Evolutionary conservation across 169 alveolate species (phyloP).

Genomic region (Plasmodium fragile): DNA sequence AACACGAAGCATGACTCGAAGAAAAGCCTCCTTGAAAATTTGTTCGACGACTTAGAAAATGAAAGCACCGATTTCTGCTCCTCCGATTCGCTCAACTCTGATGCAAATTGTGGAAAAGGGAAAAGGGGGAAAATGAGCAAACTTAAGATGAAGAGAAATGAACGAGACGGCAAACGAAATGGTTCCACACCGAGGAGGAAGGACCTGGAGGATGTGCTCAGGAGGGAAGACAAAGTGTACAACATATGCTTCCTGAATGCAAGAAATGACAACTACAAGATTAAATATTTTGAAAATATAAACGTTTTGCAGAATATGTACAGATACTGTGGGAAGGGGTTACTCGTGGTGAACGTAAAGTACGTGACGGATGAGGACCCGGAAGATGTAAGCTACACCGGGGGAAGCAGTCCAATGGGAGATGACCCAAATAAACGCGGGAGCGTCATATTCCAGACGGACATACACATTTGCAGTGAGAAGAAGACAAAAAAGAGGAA

Average conservation of each 20-base stretch:
- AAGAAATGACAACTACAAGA: conserved; percentile 28
- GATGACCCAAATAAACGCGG: neutral
- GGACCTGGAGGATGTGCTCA: conserved; percentile 2
- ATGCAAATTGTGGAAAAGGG: neutral
- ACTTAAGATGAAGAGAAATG: neutral
- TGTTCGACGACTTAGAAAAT: conserved; percentile 25
- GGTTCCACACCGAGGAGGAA: neutral
- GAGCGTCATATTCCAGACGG: conserved; percentile 41
- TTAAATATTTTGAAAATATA: conserved; percentile 54
- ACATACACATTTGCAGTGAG: conserved; percentile 56
- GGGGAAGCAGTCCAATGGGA: neutral
- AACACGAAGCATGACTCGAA: neutral
- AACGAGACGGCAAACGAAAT: neutral
- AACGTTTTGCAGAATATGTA: conserved; percentile 44
- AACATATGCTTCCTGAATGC: conserved; percentile 57
- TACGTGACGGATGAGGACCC: conserved; percentile 7
- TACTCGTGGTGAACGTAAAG: conserved; percentile 56
- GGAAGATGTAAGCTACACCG: neutral
- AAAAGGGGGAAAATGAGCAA: neutral
- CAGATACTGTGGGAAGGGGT: conserved; percentile 64
- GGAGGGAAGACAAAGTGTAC: conserved; percentile 33
- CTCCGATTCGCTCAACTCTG: conserved; percentile 17
- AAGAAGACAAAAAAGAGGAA: neutral
- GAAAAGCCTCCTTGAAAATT: neutral
- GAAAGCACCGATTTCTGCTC: neutral